Conservation (phyloP, 352 stramenopile species). For the Globisporangium apiculatum region DNA sequence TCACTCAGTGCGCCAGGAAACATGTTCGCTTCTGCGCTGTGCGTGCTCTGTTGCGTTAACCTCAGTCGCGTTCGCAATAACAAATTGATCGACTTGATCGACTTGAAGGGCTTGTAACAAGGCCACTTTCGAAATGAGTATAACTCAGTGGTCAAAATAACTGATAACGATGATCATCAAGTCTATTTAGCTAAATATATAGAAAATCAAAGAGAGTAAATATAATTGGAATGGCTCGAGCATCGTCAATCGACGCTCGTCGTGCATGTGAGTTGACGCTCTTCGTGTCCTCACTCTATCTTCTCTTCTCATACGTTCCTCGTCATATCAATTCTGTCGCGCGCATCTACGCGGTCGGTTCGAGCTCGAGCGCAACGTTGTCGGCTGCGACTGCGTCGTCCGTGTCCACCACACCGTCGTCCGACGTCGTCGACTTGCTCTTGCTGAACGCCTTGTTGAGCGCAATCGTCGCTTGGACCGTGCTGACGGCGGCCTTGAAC, state of each 20-base stretch:
- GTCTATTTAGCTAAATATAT: neutral
- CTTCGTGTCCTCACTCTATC: neutral
- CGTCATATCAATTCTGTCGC: too few relatives aligned
- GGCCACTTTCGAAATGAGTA: neutral
- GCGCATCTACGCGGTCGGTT: conserved; percentile 10
- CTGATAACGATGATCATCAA: neutral
- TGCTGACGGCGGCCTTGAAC: conserved; percentile 91
- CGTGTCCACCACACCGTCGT: conserved; percentile 4
- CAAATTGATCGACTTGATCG: neutral
- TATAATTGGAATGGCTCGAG: neutral
- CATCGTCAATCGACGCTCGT: too few relatives aligned
- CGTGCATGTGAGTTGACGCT: neutral
- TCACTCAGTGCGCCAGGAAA: conserved; percentile 22
- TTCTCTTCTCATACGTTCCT: too few relatives aligned
- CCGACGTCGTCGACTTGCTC: conserved; percentile 22
- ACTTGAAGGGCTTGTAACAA: too few relatives aligned
- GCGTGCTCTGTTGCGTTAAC: neutral
- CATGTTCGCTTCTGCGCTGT: conserved; percentile 11
- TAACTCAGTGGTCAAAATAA: neutral
- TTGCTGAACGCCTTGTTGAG: conserved; percentile 78
- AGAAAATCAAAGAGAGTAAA: neutral
- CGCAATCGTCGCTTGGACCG: conserved; percentile 63
- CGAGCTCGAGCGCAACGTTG: conserved; percentile 18
- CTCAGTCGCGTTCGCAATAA: neutral
- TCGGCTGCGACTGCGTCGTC: conserved; percentile 14